Base-by-base conservation (phyloP, 2,329 filamentous ascomycete species). In the Verticillium nubilum region DNA sequence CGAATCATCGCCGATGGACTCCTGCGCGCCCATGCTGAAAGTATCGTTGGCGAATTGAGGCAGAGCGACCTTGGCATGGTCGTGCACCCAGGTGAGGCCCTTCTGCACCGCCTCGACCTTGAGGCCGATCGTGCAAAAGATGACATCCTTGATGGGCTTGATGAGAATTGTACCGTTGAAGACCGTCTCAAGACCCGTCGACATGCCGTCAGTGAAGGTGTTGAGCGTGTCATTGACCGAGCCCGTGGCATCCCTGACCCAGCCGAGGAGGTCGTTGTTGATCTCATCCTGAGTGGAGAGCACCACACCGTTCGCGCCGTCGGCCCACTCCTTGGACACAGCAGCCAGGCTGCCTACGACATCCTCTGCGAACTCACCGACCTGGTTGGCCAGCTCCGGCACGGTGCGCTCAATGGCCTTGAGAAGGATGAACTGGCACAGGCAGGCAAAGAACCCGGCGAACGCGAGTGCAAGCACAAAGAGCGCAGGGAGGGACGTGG, bases 51-150 rank as follows among this genome's bases (percentile, higher is more conserved):
- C 80, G 62, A 98, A 86, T 58, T 84, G 75, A 0, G 95, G 95
- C 66, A 99, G 89, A 61, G 85, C 79, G 66, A 99, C 83, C 62
- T 95, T 85, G 3, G 95, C 92, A 70, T 98, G 79, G 65, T 98
- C 88, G 67, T 90, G 85, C 12, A 97, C 90, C 94, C 94, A 99
- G 1, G 91, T 96, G n/a, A 98, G 81, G 13, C 90, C 95, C 69
- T 90, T 88, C 72, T 98, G 86, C 64, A 99, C 86, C 25, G 87
- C 84, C 65, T 90, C 86, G 63, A 98, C 82, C 78, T 98, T 98
- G 69, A 96, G 81, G 7, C 88, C 86, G 64, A 98, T 86, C n/a
- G 98, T 80, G 70, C 95, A 98, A 69, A 91, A 84, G 63, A 97
- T 82, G 33, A 97, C 86, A 52, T 91, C 88, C 68, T 86, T 81